Base-by-base conservation (phyloP, 106 monocot species). In the Hemerocallis citrina region DNA sequence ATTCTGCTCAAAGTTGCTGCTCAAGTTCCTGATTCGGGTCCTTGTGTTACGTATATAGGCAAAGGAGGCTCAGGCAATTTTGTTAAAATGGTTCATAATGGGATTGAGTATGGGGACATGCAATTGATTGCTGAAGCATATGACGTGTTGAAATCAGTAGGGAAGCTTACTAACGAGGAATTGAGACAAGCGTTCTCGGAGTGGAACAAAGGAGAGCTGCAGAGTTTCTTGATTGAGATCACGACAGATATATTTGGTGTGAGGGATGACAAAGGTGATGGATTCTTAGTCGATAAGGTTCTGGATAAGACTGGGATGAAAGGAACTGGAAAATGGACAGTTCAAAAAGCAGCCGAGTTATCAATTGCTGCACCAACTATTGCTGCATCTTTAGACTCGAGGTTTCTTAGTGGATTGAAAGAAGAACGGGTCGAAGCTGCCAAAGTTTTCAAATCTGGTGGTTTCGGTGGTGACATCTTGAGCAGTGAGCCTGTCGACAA, bases 41-140 rank as follows among this genome's bases (percentile, higher is more conserved):
- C 80, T 10, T 80, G 80, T 51, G 74, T 80, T 31, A 80, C 80
- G 21, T 80, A 74, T 28, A 57, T 80, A 15, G 80, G 80, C 11
- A 62, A 70, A 52, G 80, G 75, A 49, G 80, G 80, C 21, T 80
- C 80, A 3, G 80, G 80, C 44, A 80, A 80, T 56, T 80, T 80
- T 80, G 80, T 80, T 2, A 80, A 80, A 46, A 80, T 80, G 80
- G 34, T 80, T 20, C 80, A 80, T 32, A 80, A 80, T 57, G 80
- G 80, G 27, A 80, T 80, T 22, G 80, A 80, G 70, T 80, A 80
- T 30, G 80, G 80, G 5, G 80, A 80, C 62, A 80, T 80, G 80
- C 80, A 80, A 57, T 49, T 80, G 15, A 80, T 80, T 46, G 74
- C 74, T 23, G 80, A 80, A 67, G 74, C 75, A 34, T 80, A 80